Conservation (phyloP, 225 moss, liverwort and hornwort species). For the Pleurozium schreberi region DNA sequence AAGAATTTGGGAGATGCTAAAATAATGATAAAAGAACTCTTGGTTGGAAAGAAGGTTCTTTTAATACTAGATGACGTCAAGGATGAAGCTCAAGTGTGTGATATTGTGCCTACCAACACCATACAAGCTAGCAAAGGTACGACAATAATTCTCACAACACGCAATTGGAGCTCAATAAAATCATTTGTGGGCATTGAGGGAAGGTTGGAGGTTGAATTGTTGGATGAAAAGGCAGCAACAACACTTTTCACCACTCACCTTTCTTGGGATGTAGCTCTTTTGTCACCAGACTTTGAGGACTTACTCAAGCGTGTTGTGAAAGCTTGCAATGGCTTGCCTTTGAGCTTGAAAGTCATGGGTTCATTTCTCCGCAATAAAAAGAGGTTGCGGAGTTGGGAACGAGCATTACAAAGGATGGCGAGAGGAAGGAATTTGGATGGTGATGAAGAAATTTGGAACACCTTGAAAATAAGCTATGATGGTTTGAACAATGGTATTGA, state of each 20-base stretch:
- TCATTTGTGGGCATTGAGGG: background rate
- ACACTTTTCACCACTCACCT: background rate
- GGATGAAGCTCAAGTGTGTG: background rate
- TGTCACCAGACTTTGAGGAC: accelerated
- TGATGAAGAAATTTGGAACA: no score
- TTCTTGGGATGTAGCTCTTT: background rate
- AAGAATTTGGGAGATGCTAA: no score
- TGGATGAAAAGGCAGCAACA: background rate
- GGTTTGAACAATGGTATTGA: no score
- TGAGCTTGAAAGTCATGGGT: background rate
- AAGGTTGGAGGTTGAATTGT: background rate
- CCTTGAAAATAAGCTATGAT: no score
- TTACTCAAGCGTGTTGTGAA: background rate
- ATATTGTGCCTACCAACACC: background rate
- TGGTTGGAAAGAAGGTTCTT: background rate
- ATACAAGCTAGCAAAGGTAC: background rate
- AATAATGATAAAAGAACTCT: no score
- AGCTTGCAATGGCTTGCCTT: background rate
- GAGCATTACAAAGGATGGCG: background rate
- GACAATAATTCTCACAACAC: background rate
- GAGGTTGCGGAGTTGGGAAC: background rate
- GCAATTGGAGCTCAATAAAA: background rate
- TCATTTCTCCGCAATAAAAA: background rate
- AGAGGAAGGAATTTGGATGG: background rate
- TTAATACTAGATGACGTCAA: background rate